phyloP scores from a whole-genome alignment of 768 basidiomycete genomes.

The Agaricus sinodeliciosus region DNA sequence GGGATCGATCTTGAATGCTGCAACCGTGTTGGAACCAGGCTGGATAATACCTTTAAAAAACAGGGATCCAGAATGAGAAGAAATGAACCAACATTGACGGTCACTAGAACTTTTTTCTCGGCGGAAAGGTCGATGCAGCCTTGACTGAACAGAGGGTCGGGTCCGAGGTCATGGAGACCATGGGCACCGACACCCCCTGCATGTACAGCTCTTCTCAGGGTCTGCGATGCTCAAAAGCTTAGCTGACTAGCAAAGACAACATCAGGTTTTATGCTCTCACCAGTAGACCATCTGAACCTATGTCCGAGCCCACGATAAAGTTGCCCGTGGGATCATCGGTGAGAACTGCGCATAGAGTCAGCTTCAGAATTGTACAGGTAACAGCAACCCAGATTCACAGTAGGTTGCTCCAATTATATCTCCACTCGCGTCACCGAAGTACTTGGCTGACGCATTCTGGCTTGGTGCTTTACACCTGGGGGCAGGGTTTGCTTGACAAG shows the following conservation, averaged over 20 bases:
- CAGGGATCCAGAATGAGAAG: background rate
- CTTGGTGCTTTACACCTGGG: background rate
- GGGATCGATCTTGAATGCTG: constrained; percentile 35
- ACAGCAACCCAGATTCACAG: constrained; percentile 12
- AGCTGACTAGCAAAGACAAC: background rate
- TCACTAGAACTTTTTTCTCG: constrained; percentile 26
- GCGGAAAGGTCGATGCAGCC: constrained; percentile 32
- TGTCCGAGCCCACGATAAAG: constrained; percentile 34
- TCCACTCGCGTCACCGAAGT: background rate
- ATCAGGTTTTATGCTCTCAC: constrained; percentile 21
- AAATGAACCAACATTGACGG: constrained; percentile 25
- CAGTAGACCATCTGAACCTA: constrained; percentile 35
- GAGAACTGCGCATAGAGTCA: constrained; percentile 27
- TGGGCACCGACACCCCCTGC: constrained; percentile 31
- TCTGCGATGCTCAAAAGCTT: constrained; percentile 14
- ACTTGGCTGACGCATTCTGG: background rate
- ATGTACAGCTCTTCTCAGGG: constrained; percentile 23
- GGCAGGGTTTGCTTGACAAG: background rate
- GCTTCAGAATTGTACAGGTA: background rate
- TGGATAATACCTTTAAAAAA: constrained; percentile 13
- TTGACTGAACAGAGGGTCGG: constrained; percentile 29
- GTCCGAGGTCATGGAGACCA: constrained; percentile 30
- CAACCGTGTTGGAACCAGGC: constrained; percentile 41
- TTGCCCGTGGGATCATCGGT: constrained; percentile 43
- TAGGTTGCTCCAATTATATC: constrained; percentile 23